Base-by-base conservation (phyloP, 768 basidiomycete species). In the Amanita fuliginea region DNA sequence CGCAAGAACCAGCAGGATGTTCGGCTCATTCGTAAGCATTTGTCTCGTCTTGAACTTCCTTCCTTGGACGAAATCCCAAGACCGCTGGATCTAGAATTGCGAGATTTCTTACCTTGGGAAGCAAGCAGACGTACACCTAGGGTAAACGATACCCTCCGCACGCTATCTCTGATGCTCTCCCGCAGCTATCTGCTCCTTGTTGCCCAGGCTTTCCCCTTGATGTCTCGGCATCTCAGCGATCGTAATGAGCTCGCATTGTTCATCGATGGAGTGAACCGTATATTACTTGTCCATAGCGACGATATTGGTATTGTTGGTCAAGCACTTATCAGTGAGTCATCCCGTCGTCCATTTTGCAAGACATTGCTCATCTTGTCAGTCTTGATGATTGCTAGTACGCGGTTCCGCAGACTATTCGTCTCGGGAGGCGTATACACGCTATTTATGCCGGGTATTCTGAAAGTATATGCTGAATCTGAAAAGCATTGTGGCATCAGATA, bases 241-340 rank as follows among this genome's bases (percentile, higher is more conserved):
- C 71, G 81, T 10, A 72, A 72, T 42, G 86, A 90, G 56, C 67
- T 90, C 13, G 76, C 76, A 0, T 57, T 79, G 19, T 69, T 85
- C 9, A 63, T 86, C 16, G 84, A 88, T 59, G 83, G 84, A 3
- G 57, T 88, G 16, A 88, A 86, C 60, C 74, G 76, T 4, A 80
- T 84, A 37, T 64, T 90, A 14, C 64, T 86, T 26, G 65, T 64
- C 2, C 85, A 88, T 62, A 81, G 83, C 3, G 73, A 80, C 56
- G 86, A 88, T 56, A 75, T 83, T 40, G 82, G 80, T n/a, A 78
- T 88, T 46, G 78, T 90, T n/a, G 72, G 75, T 33, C 86, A 86
- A 53, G 72, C 78, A 6, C 65, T 88, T 59, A 80, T 87, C 24
- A 82, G 86, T 87, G 56, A 57, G 77, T 55, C 30, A 26, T 24